Conservation (phyloP, 192 early-diverging fungal genomes). For the Backusella circina region DNA sequence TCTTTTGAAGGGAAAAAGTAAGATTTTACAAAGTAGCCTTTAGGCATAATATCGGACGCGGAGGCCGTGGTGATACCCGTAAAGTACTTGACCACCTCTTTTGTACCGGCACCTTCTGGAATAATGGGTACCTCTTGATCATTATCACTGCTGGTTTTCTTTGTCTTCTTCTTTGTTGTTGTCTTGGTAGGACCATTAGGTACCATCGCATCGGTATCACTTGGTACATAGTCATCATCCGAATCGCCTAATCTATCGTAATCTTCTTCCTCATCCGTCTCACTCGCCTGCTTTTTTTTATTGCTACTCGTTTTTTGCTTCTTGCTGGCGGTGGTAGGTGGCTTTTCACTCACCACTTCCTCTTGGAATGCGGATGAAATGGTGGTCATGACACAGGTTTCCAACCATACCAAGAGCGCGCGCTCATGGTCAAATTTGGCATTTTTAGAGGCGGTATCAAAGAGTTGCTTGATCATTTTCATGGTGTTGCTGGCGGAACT, state of each 20-base stretch:
- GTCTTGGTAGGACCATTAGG: neutral
- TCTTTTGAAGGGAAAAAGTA: conserved; percentile 37
- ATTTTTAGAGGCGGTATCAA: conserved; percentile 5
- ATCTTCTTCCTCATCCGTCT: neutral
- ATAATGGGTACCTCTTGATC: conserved; percentile 13
- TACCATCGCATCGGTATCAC: neutral
- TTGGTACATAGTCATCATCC: conserved; percentile 24
- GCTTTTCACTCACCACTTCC: neutral
- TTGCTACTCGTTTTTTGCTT: neutral
- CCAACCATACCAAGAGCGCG: conserved; percentile 25
- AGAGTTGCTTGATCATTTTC: conserved; percentile 18
- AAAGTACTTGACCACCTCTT: conserved; percentile 1
- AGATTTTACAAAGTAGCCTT: conserved; percentile 23
- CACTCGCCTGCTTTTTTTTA: neutral
- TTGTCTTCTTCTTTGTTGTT: neutral
- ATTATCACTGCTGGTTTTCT: neutral
- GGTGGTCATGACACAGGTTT: conserved; percentile 12
- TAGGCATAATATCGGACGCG: neutral
- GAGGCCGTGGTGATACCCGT: neutral
- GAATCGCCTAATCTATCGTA: conserved; percentile 18
- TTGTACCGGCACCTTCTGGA: neutral
- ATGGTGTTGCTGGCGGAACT: conserved; percentile 15
- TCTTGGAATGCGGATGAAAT: neutral
- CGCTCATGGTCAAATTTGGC: conserved; percentile 9
- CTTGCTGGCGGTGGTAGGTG: neutral